These are phyloP conservation scores for Drechslerella stenobrocha DNA, from an alignment of 2,329 filamentous ascomycete species.

Conservation along the genomic window DNA sequence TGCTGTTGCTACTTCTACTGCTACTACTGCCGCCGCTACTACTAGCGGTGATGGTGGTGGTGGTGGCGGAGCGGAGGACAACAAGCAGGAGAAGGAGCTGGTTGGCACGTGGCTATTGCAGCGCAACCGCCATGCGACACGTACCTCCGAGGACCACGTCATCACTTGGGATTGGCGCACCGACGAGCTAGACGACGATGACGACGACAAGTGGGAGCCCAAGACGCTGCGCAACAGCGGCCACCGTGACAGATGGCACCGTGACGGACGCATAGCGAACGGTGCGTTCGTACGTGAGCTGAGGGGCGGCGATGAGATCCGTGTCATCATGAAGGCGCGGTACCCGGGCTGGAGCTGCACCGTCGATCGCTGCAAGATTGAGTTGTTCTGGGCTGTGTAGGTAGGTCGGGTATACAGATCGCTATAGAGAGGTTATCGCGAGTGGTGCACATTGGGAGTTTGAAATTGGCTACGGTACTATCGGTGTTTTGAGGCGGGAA, in stretches of 20 bases:
- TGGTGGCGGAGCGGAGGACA: constrained; percentile 5
- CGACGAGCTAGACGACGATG: constrained; percentile 18
- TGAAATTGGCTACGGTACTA: too few species aligned
- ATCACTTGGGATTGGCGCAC: constrained; percentile 29
- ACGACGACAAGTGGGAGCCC: constrained; percentile 26
- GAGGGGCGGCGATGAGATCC: constrained; percentile 42
- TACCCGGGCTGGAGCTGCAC: constrained; percentile 49
- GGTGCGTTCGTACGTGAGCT: constrained; percentile 26
- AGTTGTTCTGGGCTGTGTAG: constrained; percentile 48
- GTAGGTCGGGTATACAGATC: too few species aligned
- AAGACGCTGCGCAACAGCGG: constrained; percentile 1
- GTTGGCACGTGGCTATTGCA: constrained; percentile 17
- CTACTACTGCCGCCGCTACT: neutral
- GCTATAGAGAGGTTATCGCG: too few species aligned
- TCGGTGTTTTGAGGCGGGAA: too few species aligned
- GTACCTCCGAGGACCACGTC: constrained; percentile 7
- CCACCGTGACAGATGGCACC: constrained; percentile 7
- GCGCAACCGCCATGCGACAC: constrained; percentile 21
- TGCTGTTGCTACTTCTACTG: neutral
- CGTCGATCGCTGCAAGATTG: constrained; percentile 44
- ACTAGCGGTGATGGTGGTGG: neutral
- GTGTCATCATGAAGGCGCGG: constrained; percentile 45
- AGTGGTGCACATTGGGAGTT: too few species aligned
- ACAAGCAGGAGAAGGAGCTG: constrained; percentile 16
- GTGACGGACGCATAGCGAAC: constrained; percentile 27